Evolutionary conservation across 495 filamentous ascomycete species (phyloP).

Genomic region (Neurospora sp.): DNA sequence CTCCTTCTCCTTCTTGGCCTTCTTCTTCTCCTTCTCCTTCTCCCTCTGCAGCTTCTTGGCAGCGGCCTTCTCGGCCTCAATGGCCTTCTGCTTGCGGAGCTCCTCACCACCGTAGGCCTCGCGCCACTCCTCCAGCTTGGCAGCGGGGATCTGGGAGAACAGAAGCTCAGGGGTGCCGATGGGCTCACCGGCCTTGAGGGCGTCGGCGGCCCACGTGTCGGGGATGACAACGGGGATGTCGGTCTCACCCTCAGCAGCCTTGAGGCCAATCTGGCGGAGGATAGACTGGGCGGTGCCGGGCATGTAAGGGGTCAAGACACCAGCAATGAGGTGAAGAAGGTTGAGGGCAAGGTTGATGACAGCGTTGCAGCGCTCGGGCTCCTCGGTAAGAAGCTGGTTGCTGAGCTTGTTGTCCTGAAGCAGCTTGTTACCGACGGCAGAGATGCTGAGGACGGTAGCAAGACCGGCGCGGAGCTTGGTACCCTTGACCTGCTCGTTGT

Average conservation of each 20-base stretch:
- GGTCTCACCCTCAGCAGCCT: slow-evolving; percentile 3
- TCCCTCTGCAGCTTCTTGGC: slow-evolving; percentile 19
- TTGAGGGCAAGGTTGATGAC: slow-evolving; percentile 78
- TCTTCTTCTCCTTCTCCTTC: slow-evolving; percentile 21
- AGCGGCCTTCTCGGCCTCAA: slow-evolving; percentile 16
- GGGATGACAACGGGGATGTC: slow-evolving; percentile 56
- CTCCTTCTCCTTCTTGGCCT: slow-evolving; percentile 23
- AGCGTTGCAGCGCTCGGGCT: slow-evolving; percentile 63
- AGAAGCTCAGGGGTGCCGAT: slow-evolving; percentile 75
- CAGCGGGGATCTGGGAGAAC: slow-evolving; percentile 47
- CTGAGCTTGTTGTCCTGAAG: slow-evolving; percentile 67
- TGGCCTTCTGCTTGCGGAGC: slow-evolving; percentile 24
- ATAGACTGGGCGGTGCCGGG: slow-evolving; percentile 70
- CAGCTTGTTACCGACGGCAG: slow-evolving; percentile 62
- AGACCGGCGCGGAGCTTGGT: slow-evolving; percentile 70
- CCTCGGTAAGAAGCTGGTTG: slow-evolving; percentile 49
- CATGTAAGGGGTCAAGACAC: slow-evolving; percentile 72
- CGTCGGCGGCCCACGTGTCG: slow-evolving; percentile 52
- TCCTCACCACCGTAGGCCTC: slow-evolving; percentile 70
- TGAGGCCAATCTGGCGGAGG: slow-evolving; percentile 55
- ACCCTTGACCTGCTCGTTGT: slow-evolving; percentile 60
- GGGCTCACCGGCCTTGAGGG: slow-evolving; percentile 61
- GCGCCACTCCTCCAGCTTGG: slow-evolving; percentile 73
- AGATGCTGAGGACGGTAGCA: slow-evolving; percentile 47
- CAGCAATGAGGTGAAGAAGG: slow-evolving; percentile 69